A percentile compares a stretch with the other conserved stretches of the same genome.
phyloP scores from a whole-genome alignment of 1,139 yeast species.

The Yamadazyma siamensis region DNA sequence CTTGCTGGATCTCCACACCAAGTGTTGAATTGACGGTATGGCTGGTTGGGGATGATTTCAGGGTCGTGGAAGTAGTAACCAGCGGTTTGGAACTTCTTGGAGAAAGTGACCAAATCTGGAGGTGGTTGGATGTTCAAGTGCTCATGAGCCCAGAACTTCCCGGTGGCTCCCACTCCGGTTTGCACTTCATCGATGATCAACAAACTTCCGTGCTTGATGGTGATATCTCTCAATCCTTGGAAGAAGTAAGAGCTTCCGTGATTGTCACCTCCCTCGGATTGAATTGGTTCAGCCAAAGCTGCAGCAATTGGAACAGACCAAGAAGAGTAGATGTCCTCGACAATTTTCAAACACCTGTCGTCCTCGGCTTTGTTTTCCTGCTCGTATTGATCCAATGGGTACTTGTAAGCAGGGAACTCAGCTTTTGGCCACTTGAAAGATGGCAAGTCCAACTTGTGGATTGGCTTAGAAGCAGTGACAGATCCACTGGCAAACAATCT shows the following conservation, averaged over 20 bases:
- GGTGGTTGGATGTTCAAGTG: conserved; percentile 62
- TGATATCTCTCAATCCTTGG: conserved; percentile 63
- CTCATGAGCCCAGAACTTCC: conserved; percentile 72
- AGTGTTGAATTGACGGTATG: conserved; percentile 77
- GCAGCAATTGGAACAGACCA: conserved; percentile 72
- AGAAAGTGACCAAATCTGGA: conserved; percentile 72
- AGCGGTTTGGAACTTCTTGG: conserved; percentile 77
- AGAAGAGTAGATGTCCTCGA: conserved; percentile 53
- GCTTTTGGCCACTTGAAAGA: conserved; percentile 88
- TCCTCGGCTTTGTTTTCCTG: conserved; percentile 63
- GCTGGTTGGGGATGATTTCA: conserved; percentile 55
- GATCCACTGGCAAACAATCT: conserved; percentile 78
- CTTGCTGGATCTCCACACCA: conserved; percentile 84
- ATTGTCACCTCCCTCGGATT: conserved; percentile 76
- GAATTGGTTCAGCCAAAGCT: conserved; percentile 68
- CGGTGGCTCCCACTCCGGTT: conserved; percentile 74
- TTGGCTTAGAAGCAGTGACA: conserved; percentile 76
- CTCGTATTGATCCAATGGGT: conserved; percentile 60
- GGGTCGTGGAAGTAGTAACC: conserved; percentile 72
- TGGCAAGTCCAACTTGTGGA: conserved; percentile 82
- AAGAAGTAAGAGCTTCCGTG: conserved; percentile 60
- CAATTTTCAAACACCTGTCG: conserved; percentile 56
- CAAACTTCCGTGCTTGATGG: conserved; percentile 54
- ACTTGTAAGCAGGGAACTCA: conserved; percentile 69
- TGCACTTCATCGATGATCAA: conserved; percentile 73